Percentiles rank a stretch among this genome's conserved stretches.
These are phyloP conservation scores for Nemania sp. DNA, from an alignment of 2,329 filamentous ascomycete genomes.

Conservation along the genomic window DNA sequence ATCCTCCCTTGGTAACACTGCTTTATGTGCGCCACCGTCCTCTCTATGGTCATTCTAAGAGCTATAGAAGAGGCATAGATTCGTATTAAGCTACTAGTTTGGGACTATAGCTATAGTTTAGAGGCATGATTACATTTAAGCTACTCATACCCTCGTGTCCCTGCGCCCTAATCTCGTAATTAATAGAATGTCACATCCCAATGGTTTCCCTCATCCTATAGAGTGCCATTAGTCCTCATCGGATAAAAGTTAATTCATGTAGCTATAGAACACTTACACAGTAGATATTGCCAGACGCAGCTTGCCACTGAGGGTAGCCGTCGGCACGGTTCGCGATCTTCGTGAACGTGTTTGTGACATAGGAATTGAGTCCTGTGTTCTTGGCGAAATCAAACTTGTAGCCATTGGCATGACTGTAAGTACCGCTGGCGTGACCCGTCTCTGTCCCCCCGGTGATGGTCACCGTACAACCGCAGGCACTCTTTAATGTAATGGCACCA, in stretches of 20 bases:
- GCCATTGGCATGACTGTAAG: slow-evolving; percentile 37
- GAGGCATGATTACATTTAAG: not conserved
- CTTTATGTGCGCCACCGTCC: no score
- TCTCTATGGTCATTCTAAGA: no score
- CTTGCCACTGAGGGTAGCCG: slow-evolving; percentile 38
- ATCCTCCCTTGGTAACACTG: no score
- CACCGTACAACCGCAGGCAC: slow-evolving; percentile 33
- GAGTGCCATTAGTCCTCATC: slow-evolving; percentile 10
- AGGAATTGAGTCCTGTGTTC: slow-evolving; percentile 34
- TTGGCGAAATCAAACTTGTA: slow-evolving; percentile 39
- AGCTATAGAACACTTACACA: slow-evolving; percentile 27
- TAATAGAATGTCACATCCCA: slow-evolving; percentile 39
- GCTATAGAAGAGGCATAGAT: no score
- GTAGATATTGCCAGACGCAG: slow-evolving; percentile 37
- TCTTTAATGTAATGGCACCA: slow-evolving; percentile 33
- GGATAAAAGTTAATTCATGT: not conserved
- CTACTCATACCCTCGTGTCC: not conserved
- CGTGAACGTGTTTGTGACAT: slow-evolving; percentile 35
- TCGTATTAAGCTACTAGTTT: no score
- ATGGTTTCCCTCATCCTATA: slow-evolving; percentile 36
- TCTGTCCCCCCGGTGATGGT: slow-evolving; percentile 38
- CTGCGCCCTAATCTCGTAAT: not conserved
- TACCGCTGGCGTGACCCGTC: slow-evolving; percentile 34
- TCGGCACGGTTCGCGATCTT: slow-evolving; percentile 34
- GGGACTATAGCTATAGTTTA: not conserved